Conservation (phyloP, 306 rosid species). For the Castanopsis chinensis region DNA sequence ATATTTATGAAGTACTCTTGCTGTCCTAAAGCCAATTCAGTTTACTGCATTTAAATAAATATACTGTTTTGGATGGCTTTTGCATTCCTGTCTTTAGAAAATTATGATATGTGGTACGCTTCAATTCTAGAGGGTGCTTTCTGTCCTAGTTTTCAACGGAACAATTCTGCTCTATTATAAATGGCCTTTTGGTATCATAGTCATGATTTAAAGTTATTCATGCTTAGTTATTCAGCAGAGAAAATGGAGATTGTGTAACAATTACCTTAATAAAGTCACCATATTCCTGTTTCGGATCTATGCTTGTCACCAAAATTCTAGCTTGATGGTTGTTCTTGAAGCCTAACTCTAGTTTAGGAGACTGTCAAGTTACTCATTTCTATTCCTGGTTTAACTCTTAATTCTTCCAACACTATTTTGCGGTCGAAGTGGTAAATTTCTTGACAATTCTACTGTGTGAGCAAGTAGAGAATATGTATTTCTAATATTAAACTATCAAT, state of each 20-base stretch:
- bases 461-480: not conserved
- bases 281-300: not conserved
- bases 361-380: not conserved
- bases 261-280: not conserved
- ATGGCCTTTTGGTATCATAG: not conserved
- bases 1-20: conserved; percentile 20
- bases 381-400: not conserved
- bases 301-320: not conserved
- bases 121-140: conserved; percentile 3
- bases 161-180: conserved; percentile 18
- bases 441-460: not conserved
- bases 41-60: not conserved
- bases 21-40: conserved; percentile 10
- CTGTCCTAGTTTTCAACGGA: conserved; percentile 7
- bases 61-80: not conserved
- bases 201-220: conserved; percentile 1
- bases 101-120: not conserved
- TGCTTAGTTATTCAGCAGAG: conserved; percentile 9
- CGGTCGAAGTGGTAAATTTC: not conserved
- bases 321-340: not conserved
- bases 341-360: not conserved
- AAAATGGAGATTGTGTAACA: conserved; percentile 5
- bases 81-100: not conserved
- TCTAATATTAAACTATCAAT: not conserved
- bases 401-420: not conserved